Evolutionary conservation across 176 grass and related monocot species (phyloP).

Genomic region (Miscanthus lutarioriparius): DNA sequence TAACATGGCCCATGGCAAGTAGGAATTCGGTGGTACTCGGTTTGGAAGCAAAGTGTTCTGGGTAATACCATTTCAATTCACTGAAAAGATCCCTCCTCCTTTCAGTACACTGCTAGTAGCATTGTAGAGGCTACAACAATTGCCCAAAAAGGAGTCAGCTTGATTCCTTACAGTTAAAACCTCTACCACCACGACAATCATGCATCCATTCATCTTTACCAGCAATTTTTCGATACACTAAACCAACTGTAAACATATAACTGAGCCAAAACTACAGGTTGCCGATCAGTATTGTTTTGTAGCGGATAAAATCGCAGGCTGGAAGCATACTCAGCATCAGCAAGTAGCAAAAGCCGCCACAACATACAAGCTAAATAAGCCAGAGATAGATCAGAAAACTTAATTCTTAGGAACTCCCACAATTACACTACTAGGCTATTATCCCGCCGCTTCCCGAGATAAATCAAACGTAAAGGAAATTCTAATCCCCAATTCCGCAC

Average conservation of each 20-base stretch:
- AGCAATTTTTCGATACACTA: background rate
- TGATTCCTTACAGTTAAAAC: background rate
- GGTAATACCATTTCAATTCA: background rate
- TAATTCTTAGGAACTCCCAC: background rate
- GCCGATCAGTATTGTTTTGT: background rate
- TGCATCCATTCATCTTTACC: background rate
- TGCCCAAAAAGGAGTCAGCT: background rate
- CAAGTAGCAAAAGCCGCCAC: too few species aligned
- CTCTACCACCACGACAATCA: background rate
- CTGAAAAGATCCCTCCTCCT: background rate
- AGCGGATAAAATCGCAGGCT: background rate
- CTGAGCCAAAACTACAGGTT: background rate
- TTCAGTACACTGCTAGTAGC: background rate
- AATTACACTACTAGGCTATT: background rate
- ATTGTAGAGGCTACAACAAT: background rate
- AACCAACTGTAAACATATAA: background rate
- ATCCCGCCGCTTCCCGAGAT: background rate
- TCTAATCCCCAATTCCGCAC: constrained; percentile 26
- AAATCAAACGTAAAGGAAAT: background rate
- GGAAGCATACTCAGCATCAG: constrained; percentile 13
- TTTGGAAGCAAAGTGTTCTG: background rate
- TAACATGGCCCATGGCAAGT: background rate
- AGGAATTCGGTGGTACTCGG: background rate
- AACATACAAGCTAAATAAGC: background rate
- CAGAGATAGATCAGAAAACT: background rate